Evolutionary conservation across 1,284 basidiomycete genomes (phyloP), one percentile per base, ranked within the genome.

Genomic region (Anthracocystis panici-leucophaei): DNA sequence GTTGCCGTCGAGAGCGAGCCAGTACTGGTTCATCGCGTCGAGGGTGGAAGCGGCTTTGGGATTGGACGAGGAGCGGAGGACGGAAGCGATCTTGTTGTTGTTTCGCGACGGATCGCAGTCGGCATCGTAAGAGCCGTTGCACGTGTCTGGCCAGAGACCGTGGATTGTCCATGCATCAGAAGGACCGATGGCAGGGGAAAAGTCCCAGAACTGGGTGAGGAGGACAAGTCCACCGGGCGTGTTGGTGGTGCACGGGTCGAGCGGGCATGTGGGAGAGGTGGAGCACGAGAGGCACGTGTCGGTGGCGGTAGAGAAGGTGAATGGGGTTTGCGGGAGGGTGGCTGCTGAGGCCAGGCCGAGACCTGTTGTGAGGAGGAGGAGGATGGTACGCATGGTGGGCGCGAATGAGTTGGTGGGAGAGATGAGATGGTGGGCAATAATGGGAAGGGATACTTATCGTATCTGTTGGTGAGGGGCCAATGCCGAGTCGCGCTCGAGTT

Each of bases 151-250:
- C 78, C 78, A 77, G 9, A 66, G 48, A 14, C 77, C 77, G 44
- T 79, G 77, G 44, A 79, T 77, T 1, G 78, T 79, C 75, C 75
- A 79, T 2, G 54, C 53, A 44, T 77, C 68, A 1, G 38, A 33
- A 2, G 75, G 78, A 0, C 78, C 78, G n/a, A 77, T 77, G 29
- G 75, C 62, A 0, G 78, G 78, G 2, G 55, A 53, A 9, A 55
- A 75, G 56, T 79, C 78, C 78, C 78, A 79, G 66, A 79, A 79
- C 23, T 70, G 64, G 3, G 75, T 77, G 2, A 77, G 52, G 0
- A 79, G 68, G 1, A 79, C 33, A n/a, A 79, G 57, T 18, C 78
- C 77, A 12, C 77, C 77, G 3, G 77, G 77, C 14, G 67, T 67
- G 38, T 79, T 79, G 51, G 69, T 75, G 11, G 20, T 33, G 38